phyloP scores from a whole-genome alignment of 129 eudicot genomes.

The Apium graveolens region DNA sequence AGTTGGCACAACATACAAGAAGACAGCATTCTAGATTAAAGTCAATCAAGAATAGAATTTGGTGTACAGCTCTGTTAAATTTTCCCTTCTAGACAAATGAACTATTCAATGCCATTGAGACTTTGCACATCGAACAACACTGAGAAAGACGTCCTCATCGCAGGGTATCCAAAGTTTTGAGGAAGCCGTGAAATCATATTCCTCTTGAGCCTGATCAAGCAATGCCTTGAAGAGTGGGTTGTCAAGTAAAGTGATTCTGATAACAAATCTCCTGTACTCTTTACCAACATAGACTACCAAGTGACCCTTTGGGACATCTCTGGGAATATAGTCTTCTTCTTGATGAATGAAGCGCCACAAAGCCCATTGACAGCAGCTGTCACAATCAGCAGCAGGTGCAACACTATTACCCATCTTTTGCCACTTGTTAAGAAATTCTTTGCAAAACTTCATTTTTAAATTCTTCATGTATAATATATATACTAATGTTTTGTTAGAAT shows the following conservation, averaged over 20 bases:
- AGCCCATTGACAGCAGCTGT: constrained; percentile 49
- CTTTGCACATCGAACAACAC: constrained; percentile 48
- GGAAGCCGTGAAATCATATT: constrained; percentile 40
- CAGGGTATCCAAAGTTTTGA: constrained; percentile 67
- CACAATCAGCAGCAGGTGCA: constrained; percentile 30
- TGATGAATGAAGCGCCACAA: constrained; percentile 31
- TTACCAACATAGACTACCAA: constrained; percentile 85
- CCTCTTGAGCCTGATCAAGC: constrained; percentile 74
- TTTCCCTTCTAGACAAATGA: constrained; percentile 16
- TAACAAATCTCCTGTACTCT: constrained; percentile 55
- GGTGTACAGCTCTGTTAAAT: constrained; percentile 3
- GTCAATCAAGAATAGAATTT: constrained; percentile 14
- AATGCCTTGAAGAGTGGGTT: constrained; percentile 67
- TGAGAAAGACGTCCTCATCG: constrained; percentile 55
- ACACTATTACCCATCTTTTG: constrained; percentile 34
- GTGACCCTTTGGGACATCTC: constrained; percentile 90
- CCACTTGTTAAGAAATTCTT: constrained; percentile 46
- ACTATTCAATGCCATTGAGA: constrained; percentile 20
- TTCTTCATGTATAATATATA: constrained; percentile 19
- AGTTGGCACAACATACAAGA: constrained; percentile 13
- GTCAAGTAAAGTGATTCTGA: constrained; percentile 56
- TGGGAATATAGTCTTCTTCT: constrained; percentile 45
- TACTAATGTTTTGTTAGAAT: not conserved
- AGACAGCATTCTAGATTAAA: not conserved
- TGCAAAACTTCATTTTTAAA: constrained; percentile 29